Evolutionary conservation across 441 rosid species (phyloP).

Genomic region (Adansonia gregorii): DNA sequence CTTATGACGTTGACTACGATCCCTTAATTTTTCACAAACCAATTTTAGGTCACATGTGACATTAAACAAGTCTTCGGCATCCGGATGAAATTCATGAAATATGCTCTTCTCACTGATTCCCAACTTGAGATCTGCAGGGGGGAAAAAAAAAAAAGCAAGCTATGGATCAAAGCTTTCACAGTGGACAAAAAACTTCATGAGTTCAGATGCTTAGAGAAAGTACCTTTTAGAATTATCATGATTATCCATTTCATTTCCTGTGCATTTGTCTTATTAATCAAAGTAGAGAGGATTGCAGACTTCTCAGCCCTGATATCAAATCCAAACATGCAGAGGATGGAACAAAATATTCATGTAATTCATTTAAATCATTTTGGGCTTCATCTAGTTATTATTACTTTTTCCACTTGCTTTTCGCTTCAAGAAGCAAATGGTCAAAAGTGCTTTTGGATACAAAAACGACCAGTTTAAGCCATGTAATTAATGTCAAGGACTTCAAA

Average conservation of each 20-base stretch:
- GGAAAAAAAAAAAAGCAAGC: slow-evolving; percentile 21
- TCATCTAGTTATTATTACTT: background rate
- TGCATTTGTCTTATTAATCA: slow-evolving; percentile 91
- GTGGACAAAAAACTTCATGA: background rate
- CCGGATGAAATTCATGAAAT: slow-evolving; percentile 95
- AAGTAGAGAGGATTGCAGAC: slow-evolving; percentile 58
- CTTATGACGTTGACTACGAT: slow-evolving; percentile 83
- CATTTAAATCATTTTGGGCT: background rate
- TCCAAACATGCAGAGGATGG: background rate
- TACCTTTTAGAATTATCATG: slow-evolving; percentile 93
- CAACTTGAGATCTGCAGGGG: slow-evolving; percentile 76
- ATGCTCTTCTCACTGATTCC: slow-evolving; percentile 92
- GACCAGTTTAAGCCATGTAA: background rate
- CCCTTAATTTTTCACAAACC: slow-evolving; percentile 83
- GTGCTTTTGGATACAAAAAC: background rate
- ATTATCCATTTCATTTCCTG: slow-evolving; percentile 98
- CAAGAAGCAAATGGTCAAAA: background rate
- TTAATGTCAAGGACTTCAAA: background rate
- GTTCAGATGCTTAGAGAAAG: background rate
- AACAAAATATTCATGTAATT: background rate
- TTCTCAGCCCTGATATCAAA: slow-evolving; percentile 64
- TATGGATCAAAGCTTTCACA: slow-evolving; percentile 16
- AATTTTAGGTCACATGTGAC: slow-evolving; percentile 94
- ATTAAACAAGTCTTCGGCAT: slow-evolving; percentile 94
- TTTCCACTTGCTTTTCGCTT: background rate